Conservation (phyloP, 805 yeast species). For the Diddensiella santjacobensis region DNA sequence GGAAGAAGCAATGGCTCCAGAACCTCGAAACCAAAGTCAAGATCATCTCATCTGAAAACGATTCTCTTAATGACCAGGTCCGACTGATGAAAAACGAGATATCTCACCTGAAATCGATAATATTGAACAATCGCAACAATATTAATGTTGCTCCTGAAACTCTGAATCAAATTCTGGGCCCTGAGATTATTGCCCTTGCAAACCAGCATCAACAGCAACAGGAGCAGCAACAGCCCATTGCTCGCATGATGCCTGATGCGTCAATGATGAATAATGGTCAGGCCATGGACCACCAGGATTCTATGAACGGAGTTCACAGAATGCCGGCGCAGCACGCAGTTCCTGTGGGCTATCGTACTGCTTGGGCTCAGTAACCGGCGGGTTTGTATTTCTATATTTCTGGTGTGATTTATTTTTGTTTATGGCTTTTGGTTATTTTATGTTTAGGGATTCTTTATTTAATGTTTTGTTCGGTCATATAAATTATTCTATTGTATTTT, state of each 20-base stretch:
- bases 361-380: background rate
- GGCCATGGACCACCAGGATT: background rate
- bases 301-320: background rate
- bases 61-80: slow-evolving; percentile 57
- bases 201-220: background rate
- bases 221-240: background rate
- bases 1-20: slow-evolving; percentile 83
- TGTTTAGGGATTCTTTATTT: background rate
- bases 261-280: background rate
- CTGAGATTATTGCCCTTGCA: background rate
- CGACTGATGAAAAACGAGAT: slow-evolving; percentile 58
- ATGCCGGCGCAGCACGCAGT: background rate
- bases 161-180: background rate
- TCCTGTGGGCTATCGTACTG: background rate
- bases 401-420: background rate
- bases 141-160: slow-evolving; percentile 4
- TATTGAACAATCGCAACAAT: slow-evolving; percentile 17
- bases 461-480: background rate
- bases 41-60: slow-evolving; percentile 66
- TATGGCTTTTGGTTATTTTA: background rate
- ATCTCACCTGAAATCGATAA: slow-evolving; percentile 34
- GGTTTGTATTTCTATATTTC: background rate
- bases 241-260: too few relatives aligned
- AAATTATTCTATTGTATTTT: background rate
- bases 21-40: slow-evolving; percentile 78